Conservation (phyloP, 73 alveolate species). For the Stentor roeselii region DNA sequence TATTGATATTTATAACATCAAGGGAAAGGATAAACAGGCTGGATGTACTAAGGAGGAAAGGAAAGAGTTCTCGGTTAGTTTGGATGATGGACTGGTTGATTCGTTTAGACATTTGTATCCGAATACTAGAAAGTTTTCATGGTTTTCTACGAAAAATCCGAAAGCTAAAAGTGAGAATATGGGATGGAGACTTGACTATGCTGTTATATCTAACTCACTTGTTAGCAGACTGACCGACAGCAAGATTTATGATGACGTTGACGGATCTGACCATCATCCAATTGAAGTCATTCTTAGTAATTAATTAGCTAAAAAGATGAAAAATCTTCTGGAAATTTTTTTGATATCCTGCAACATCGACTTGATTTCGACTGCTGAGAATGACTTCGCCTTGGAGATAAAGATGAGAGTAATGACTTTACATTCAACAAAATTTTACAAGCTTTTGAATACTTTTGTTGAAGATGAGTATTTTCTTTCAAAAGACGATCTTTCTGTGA, state of each 20-base stretch:
- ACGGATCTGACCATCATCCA: conserved; percentile 88
- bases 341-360: too few relatives aligned
- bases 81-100: conserved; percentile 70
- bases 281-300: conserved; percentile 17
- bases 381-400: too few relatives aligned
- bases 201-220: conserved; percentile 54
- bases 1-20: conserved; percentile 85
- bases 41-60: conserved; percentile 88
- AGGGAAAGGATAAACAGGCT: conserved; percentile 71
- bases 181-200: conserved; percentile 96
- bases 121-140: conserved; percentile 69
- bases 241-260: conserved; percentile 46
- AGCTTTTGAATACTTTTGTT: too few relatives aligned
- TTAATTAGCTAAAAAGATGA: too few relatives aligned
- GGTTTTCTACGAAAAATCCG: conserved; percentile 68
- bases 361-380: too few relatives aligned
- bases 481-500: too few relatives aligned
- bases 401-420: too few relatives aligned
- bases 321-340: too few relatives aligned
- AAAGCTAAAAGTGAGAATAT: conserved; percentile 62
- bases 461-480: too few relatives aligned
- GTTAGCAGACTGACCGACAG: conserved; percentile 49
- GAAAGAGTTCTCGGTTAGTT: conserved; percentile 58
- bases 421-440: too few relatives aligned
- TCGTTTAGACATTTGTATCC: conserved; percentile 87